Percentiles rank a stretch among this genome's conserved stretches.
These are phyloP conservation scores for Leishmania braziliensis DNA, from an alignment of 208 protist genomes.

Conservation along the genomic window DNA sequence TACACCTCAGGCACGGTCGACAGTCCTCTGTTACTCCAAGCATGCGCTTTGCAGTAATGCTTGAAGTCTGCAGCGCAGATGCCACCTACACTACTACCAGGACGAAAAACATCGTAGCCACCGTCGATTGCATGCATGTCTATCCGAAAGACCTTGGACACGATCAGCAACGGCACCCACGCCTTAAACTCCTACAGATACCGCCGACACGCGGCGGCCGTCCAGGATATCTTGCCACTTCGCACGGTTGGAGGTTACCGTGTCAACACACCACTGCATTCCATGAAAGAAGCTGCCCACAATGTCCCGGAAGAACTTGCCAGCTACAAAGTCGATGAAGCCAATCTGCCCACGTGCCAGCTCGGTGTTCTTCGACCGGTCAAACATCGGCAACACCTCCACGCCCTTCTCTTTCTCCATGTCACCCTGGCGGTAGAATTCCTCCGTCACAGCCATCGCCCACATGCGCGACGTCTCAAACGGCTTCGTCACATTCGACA, in stretches of 20 bases:
- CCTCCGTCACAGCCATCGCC: conserved; percentile 86
- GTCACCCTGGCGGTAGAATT: conserved; percentile 90
- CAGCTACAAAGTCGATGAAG: conserved; percentile 87
- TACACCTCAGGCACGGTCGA: neutral
- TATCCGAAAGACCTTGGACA: too few species aligned
- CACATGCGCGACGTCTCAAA: conserved; percentile 84
- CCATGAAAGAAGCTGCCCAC: conserved; percentile 53
- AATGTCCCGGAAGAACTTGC: conserved; percentile 80
- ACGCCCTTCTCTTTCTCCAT: conserved; percentile 89
- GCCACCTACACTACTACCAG: neutral
- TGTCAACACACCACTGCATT: conserved; percentile 86
- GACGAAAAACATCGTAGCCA: neutral
- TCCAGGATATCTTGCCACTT: conserved; percentile 76
- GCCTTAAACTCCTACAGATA: neutral
- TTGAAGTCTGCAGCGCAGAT: neutral
- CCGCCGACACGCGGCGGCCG: neutral
- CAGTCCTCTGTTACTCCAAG: neutral
- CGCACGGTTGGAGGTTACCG: conserved; percentile 56
- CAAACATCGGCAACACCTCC: conserved; percentile 85
- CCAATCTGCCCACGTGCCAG: conserved; percentile 86
- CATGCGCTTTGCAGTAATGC: neutral
- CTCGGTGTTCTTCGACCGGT: conserved; percentile 84
- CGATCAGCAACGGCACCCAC: neutral
- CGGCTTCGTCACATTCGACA: conserved; percentile 89
- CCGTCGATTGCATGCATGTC: neutral